phyloP scores from a whole-genome alignment of 176 grass and related monocot genomes.

The Rhynchospora breviuscula region DNA sequence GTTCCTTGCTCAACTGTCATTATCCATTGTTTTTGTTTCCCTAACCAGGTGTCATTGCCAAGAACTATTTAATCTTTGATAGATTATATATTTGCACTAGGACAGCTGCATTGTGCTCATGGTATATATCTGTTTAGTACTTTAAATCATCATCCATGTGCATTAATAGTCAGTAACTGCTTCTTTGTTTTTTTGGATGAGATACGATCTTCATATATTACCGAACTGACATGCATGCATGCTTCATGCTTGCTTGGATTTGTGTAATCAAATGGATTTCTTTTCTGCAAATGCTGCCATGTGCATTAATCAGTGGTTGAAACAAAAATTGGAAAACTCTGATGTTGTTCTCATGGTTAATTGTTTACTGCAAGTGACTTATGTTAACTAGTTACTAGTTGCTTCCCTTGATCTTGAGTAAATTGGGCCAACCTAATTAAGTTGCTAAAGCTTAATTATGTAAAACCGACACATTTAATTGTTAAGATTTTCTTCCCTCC shows the following conservation, averaged over 20 bases:
- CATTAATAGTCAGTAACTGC: neutral
- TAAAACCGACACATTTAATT: neutral
- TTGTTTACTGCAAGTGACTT: neutral
- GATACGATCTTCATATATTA: neutral
- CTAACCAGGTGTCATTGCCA: neutral
- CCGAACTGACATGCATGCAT: slow-evolving; percentile 1
- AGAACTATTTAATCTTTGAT: neutral
- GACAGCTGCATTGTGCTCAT: neutral
- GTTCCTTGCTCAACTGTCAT: neutral
- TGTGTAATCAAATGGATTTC: neutral
- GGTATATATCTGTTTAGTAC: neutral
- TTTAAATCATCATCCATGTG: neutral
- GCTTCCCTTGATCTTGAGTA: neutral
- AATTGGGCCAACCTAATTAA: neutral
- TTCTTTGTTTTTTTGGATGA: neutral
- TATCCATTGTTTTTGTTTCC: neutral
- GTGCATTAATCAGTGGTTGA: neutral
- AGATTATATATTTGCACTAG: neutral
- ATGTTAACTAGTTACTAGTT: neutral
- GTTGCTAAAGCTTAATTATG: neutral
- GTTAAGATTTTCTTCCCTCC: neutral
- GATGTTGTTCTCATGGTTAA: neutral
- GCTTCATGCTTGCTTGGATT: neutral
- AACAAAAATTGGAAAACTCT: neutral
- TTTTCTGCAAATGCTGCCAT: neutral